phyloP scores from a whole-genome alignment of 1,284 basidiomycete species.

The Cystobasidium slooffiae region DNA sequence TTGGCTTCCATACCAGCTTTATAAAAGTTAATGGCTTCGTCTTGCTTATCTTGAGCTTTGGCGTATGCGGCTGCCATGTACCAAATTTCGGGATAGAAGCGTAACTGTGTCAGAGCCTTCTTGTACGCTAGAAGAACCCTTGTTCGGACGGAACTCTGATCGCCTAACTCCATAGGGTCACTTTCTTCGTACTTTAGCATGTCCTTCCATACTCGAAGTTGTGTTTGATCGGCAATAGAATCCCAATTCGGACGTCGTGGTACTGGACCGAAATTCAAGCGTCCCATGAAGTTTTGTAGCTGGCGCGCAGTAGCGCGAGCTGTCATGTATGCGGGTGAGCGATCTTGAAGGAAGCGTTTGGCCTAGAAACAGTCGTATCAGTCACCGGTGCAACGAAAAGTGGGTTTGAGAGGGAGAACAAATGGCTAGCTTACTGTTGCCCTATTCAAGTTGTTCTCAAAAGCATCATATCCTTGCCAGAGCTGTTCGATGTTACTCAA shows the following conservation, averaged over 20 bases:
- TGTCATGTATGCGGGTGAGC: constrained; percentile 87
- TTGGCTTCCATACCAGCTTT: constrained; percentile 87
- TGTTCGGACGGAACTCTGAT: constrained; percentile 68
- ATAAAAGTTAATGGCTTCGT: constrained; percentile 80
- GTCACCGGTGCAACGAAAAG: neutral
- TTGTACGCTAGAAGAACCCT: constrained; percentile 82
- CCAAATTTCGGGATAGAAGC: constrained; percentile 89
- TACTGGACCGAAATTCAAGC: constrained; percentile 60
- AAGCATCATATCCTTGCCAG: constrained; percentile 93
- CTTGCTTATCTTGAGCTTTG: constrained; percentile 70
- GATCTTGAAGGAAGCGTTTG: constrained; percentile 89
- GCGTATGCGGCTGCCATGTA: constrained; percentile 82
- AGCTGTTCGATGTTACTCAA: constrained; percentile 89
- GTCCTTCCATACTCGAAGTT: constrained; percentile 82
- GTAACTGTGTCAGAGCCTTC: constrained; percentile 85
- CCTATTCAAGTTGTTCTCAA: constrained; percentile 88
- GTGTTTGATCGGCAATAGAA: constrained; percentile 67
- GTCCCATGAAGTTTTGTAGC: constrained; percentile 65
- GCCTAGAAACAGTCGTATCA: constrained; percentile 62
- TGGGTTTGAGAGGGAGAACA: neutral
- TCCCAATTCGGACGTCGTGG: constrained; percentile 76
- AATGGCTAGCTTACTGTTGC: constrained; percentile 66
- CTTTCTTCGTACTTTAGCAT: constrained; percentile 95
- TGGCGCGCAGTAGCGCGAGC: constrained; percentile 86
- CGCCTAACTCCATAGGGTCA: constrained; percentile 90